Conservation (phyloP, 2,329 filamentous ascomycete genomes). For the Clarireedia paspali region DNA sequence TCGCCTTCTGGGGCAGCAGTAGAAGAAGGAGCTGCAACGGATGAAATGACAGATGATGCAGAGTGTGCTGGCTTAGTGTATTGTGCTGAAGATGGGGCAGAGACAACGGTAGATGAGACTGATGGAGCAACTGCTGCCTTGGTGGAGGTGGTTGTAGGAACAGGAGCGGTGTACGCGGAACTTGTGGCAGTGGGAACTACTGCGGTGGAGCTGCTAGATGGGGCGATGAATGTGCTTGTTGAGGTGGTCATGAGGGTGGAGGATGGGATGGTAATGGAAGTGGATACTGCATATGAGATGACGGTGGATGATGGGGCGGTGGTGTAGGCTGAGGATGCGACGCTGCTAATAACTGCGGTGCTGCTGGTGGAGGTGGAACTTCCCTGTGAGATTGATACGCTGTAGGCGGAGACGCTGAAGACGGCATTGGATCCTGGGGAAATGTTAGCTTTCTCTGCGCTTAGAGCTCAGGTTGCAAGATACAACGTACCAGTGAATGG, state of each 20-base stretch:
- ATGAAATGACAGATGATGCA: not conserved
- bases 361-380: not conserved
- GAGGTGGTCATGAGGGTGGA: not conserved
- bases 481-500: conserved; percentile 38
- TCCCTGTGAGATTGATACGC: not conserved
- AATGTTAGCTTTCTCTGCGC: not conserved
- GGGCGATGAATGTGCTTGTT: not conserved
- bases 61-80: not conserved
- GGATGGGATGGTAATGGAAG: not conserved
- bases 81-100: not conserved
- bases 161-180: not conserved
- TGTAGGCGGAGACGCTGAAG: conserved; percentile 3
- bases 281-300: not conserved
- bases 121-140: not conserved
- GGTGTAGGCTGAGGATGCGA: not conserved
- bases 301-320: not conserved
- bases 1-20: not conserved
- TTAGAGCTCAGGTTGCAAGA: not conserved
- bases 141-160: not conserved
- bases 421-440: not conserved
- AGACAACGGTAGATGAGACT: not conserved
- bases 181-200: not conserved
- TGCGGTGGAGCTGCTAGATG: not conserved
- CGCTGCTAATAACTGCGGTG: not conserved
- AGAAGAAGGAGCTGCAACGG: not conserved